Base-by-base conservation (phyloP, 139 green algal species). In the Chlamydomonas schloesseri region DNA sequence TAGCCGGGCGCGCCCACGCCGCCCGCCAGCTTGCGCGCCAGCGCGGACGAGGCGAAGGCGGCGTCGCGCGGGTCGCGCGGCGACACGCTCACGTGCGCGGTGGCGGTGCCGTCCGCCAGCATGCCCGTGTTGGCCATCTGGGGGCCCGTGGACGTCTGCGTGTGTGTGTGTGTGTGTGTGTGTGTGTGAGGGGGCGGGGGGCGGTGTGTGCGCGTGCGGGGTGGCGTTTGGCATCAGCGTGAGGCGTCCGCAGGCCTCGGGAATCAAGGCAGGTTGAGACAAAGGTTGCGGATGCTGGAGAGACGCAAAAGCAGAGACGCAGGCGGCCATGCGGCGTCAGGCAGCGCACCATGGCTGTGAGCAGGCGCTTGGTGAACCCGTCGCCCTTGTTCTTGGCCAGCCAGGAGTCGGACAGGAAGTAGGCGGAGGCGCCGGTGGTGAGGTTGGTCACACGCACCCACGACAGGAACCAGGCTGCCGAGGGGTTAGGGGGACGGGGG, bases 361-460 rank as follows among this genome's bases (percentile, higher is more conserved):
- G 84, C 81, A 90, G 47, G 53, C 88, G 64, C n/a, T 42, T 77
- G 34, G 65, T 92, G 58, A 90, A 87, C 29, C 84, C 81, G 60
- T 90, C 87, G 14, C 72, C 88, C 71, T 91, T 80, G 47, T 70
- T 84, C n/a, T 79, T 71, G 21, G 78, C 80, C 65, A 92, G 53
- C 87, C 83, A 95, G 55, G 84, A 81, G 76, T 94, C 87, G 80
- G 83, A 91, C 1, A 82, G 47, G 64, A 95, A 95, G n/a, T 88
- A 72, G 14, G 90, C 90, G 9, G 77, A 83, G 53, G 85, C 83
- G 2, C 89, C 89, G 21, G 85, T 94, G 28, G 80, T 85, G 29
- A 94, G 72, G 78, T 94, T 96, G 33, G 89, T 91, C 0, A 96
- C 88, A 9, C 87, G 81, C 29, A 92, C 88, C 89, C 90, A 93